A percentile compares a stretch with the other conserved stretches of the same genome.
phyloP scores from a whole-genome alignment of 306 rosid genomes.

The Malus sylvestris region DNA sequence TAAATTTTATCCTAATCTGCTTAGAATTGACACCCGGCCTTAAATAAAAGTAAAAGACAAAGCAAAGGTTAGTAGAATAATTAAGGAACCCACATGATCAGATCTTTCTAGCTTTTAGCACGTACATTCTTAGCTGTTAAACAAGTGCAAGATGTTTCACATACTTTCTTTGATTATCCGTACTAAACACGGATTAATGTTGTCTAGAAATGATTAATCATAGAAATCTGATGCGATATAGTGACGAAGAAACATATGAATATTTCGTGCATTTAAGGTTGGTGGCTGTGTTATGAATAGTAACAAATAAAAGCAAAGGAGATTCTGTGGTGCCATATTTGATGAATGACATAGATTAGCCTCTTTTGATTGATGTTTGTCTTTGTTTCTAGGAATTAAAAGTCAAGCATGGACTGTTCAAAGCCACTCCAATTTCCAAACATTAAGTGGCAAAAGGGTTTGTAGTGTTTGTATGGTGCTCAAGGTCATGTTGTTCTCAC shows the following conservation, averaged over 20 bases:
- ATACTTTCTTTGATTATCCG: slow-evolving; percentile 28
- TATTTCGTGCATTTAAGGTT: slow-evolving; percentile 13
- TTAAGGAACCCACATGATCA: slow-evolving; percentile 16
- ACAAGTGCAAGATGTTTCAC: slow-evolving; percentile 20
- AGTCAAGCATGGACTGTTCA: not conserved
- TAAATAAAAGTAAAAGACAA: slow-evolving; percentile 7
- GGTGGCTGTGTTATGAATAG: not conserved
- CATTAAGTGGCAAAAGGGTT: not conserved
- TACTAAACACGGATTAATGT: slow-evolving; percentile 35
- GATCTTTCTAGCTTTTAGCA: slow-evolving; percentile 27
- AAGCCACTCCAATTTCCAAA: not conserved
- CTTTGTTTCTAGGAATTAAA: not conserved
- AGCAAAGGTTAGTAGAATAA: slow-evolving; percentile 1
- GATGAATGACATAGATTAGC: not conserved
- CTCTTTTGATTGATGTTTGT: not conserved
- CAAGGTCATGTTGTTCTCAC: too few relatives aligned
- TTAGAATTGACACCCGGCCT: slow-evolving; percentile 32
- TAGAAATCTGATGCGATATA: not conserved
- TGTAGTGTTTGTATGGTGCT: not conserved
- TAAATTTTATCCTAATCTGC: slow-evolving; percentile 48
- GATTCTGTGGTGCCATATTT: slow-evolving; percentile 7
- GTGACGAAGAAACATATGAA: slow-evolving; percentile 10
- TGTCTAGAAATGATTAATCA: slow-evolving; percentile 13
- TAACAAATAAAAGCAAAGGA: not conserved
- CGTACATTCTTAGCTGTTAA: slow-evolving; percentile 45